These are phyloP conservation scores for Brassica juncea DNA, from an alignment of 345 rosid species.

Conservation along the genomic window DNA sequence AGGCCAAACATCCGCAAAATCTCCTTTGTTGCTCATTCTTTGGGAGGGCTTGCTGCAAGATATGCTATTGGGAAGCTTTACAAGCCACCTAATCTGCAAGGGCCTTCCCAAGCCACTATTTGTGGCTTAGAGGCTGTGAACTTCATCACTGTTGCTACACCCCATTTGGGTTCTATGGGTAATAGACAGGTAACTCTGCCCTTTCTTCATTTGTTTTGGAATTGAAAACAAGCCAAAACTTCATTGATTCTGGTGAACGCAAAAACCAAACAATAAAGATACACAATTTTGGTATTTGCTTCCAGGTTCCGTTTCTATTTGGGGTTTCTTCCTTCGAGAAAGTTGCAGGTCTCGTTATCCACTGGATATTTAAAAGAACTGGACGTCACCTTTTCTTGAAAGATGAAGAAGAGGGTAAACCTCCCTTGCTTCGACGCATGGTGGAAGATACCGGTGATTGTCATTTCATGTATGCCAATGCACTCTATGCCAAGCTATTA, in stretches of 20 bases:
- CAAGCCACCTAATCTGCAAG: constrained; percentile 50
- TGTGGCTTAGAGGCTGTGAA: constrained; percentile 87
- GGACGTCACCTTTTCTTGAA: constrained; percentile 92
- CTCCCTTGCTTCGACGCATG: constrained; percentile 83
- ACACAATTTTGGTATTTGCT: constrained; percentile 18
- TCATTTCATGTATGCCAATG: constrained; percentile 63
- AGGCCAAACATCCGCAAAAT: constrained; percentile 70
- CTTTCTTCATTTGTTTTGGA: neutral
- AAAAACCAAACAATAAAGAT: neutral
- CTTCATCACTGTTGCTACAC: constrained; percentile 84
- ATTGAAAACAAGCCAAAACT: neutral
- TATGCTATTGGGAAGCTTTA: constrained; percentile 90
- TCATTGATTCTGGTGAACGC: constrained; percentile 1
- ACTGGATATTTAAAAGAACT: constrained; percentile 92
- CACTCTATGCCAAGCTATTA: neutral
- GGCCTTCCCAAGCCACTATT: constrained; percentile 52
- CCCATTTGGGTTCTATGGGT: constrained; percentile 98
- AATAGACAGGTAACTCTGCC: constrained; percentile 69
- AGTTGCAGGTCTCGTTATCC: constrained; percentile 77
- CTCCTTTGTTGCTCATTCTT: constrained; percentile 89
- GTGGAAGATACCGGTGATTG: constrained; percentile 61
- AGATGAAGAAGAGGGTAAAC: constrained; percentile 79
- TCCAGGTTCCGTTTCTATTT: constrained; percentile 97
- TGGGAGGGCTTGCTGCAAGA: constrained; percentile 92
- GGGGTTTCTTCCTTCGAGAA: constrained; percentile 89